A percentile compares a stretch with the other conserved stretches of the same genome.
These are phyloP conservation scores for Helotiales sp. DNA, from an alignment of 2,329 filamentous ascomycete species.

Conservation along the genomic window DNA sequence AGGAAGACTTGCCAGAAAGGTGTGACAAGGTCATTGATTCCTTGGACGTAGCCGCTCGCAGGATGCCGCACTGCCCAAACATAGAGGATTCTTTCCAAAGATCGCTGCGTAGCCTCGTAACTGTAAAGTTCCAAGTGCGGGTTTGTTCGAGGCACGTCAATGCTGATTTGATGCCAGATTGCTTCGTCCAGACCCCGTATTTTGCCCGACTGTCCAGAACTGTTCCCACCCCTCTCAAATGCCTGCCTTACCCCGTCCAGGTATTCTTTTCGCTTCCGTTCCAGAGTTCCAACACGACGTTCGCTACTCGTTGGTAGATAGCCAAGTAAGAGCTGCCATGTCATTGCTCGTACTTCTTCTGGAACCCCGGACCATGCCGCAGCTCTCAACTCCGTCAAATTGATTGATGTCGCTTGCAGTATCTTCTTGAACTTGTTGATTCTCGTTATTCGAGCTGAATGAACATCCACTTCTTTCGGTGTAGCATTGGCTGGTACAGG, in stretches of 20 bases:
- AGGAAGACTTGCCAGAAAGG: slow-evolving; percentile 99
- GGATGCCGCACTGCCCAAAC: slow-evolving; percentile 98
- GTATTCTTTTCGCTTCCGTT: slow-evolving; percentile 96
- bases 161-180: slow-evolving; percentile 99
- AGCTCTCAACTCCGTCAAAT: slow-evolving; percentile 79
- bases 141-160: slow-evolving; percentile 95
- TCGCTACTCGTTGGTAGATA: slow-evolving; percentile 98
- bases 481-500: slow-evolving; percentile 73
- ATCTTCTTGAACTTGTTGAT: slow-evolving; percentile 99
- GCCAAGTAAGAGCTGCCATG: slow-evolving; percentile 95
- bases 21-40: slow-evolving; percentile 96
- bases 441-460: slow-evolving; percentile 85
- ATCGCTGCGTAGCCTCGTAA: slow-evolving; percentile 94
- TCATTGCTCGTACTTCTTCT: slow-evolving; percentile 94
- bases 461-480: slow-evolving; percentile 82
- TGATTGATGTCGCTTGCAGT: slow-evolving; percentile 88
- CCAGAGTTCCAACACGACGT: slow-evolving; percentile 83
- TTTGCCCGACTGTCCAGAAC: slow-evolving; percentile 50
- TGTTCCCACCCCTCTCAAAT: slow-evolving; percentile 67
- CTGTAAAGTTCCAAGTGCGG: slow-evolving; percentile 94
- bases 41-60: slow-evolving; percentile 96
- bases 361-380: slow-evolving; percentile 94
- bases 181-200: slow-evolving; percentile 83
- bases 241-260: slow-evolving; percentile 83
- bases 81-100: slow-evolving; percentile 92